Evolutionary conservation across 768 basidiomycete genomes (phyloP), one percentile per base, ranked within the genome.

Genomic region (Boletus subcaerulescens): DNA sequence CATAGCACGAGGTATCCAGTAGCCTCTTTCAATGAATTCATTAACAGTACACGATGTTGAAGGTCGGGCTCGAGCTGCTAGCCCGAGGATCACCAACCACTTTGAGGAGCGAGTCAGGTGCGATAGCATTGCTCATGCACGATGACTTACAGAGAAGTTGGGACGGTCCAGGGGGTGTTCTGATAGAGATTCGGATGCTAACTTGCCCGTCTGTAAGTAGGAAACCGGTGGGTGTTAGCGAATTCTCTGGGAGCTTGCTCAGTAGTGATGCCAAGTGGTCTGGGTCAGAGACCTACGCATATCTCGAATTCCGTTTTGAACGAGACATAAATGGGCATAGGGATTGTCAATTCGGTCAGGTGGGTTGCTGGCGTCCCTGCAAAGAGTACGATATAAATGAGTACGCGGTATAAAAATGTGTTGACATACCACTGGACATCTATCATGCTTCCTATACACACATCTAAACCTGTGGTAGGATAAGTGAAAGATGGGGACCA

Each of bases 1-100:
- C 26, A 29, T 29, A 29, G 26, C 6, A 9, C 9, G 26, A 26
- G 26, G 26, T 24, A 24, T 24, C 24, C 24, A 5, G 24, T 24
- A 24, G 24, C 24, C 5, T 5, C 24, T 24, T 24, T 24, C 24
- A 24, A 24, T n/a, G 36, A 24, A 24, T 24, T 26, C 8, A 26
- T 26, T 26, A 8, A 26, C 26, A 29, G 26, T 29, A 2, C 7
- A 1, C 17, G 13, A 74, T 73, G 6, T 54, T 53, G 51, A 75
- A 74, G 17, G 29, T 0, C 1, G 59, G 52, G 61, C 70, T 69
- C 44, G 36, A 50, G 45, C 72, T 29, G 7, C 7, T n/a, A n/a
- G n/a, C n/a, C 59, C 66, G 72, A 39, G 71, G 69, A 41, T 71
- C 67, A 24, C 68, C 71, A 39, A 72, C 62, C n/a, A 74, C 73